These are phyloP conservation scores for Mimosa bimucronata DNA, from an alignment of 306 rosid species.

Conservation along the genomic window DNA sequence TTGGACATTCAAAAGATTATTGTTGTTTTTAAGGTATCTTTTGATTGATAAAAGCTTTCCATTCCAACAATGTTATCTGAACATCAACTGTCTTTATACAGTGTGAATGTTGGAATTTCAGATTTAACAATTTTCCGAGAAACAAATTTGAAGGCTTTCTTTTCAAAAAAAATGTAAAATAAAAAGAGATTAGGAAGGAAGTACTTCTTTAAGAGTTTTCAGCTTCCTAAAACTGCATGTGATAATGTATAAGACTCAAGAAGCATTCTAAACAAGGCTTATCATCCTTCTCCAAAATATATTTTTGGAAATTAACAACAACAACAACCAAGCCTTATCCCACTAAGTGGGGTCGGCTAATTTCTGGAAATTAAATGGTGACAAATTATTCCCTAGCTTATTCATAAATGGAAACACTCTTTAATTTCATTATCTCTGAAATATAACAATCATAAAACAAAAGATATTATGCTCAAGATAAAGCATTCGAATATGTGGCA, in stretches of 20 bases:
- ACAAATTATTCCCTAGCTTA: background rate
- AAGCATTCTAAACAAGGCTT: background rate
- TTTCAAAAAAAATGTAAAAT: background rate
- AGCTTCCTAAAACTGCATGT: background rate
- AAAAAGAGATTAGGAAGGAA: background rate
- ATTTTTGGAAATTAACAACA: too few relatives aligned
- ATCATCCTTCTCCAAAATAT: background rate
- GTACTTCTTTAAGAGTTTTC: background rate
- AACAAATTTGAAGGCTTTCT: background rate
- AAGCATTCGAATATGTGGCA: slow-evolving; percentile 23
- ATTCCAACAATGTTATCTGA: background rate
- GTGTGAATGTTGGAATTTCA: background rate
- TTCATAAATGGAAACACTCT: background rate
- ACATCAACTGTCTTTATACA: background rate
- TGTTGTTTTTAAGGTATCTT: background rate
- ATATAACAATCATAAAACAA: background rate
- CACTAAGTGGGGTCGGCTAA: too few relatives aligned
- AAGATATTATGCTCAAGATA: slow-evolving; percentile 14
- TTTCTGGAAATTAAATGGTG: background rate
- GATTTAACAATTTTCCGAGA: background rate
- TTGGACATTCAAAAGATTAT: background rate
- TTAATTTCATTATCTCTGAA: background rate
- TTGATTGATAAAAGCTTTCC: background rate
- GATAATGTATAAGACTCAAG: background rate
- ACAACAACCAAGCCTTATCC: too few relatives aligned